A percentile compares a stretch with the other conserved stretches of the same genome.
phyloP scores from a whole-genome alignment of 2,329 filamentous ascomycete genomes.

The Alternaria brassicicola region DNA sequence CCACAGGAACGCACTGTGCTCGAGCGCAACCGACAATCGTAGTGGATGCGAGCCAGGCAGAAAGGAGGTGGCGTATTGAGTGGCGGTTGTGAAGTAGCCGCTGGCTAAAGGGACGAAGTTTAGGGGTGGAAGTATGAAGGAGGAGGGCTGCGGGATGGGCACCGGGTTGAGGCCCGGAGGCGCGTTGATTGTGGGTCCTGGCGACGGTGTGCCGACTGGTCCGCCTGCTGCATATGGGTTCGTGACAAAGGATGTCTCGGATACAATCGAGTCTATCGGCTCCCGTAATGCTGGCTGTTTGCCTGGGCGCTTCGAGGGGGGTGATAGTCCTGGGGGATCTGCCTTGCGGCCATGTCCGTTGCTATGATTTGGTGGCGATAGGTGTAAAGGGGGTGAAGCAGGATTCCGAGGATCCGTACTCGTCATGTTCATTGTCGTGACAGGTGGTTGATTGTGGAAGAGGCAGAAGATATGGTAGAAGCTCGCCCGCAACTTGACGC shows the following conservation, averaged over 20 bases:
- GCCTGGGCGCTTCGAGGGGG: conserved; percentile 41
- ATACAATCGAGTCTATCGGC: conserved; percentile 56
- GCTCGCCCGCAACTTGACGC: conserved; percentile 88
- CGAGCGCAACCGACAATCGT: conserved; percentile 85
- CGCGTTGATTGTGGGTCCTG: conserved; percentile 48
- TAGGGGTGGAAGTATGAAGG: conserved; percentile 78
- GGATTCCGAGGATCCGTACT: conserved; percentile 37
- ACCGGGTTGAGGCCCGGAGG: conserved; percentile 55
- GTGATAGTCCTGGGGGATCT: conserved; percentile 35
- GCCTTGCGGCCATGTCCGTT: conserved; percentile 35
- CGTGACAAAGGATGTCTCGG: conserved; percentile 58
- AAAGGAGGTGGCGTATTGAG: conserved; percentile 72
- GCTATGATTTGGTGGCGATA: conserved; percentile 26
- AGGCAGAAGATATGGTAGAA: conserved; percentile 97
- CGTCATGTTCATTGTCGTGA: conserved; percentile 54
- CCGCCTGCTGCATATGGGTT: conserved; percentile 54
- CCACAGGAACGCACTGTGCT: conserved; percentile 91
- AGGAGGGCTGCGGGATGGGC: conserved; percentile 57
- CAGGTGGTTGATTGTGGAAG: conserved; percentile 87
- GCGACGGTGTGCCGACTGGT: conserved; percentile 51
- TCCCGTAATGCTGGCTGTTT: conserved; percentile 54
- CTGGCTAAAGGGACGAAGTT: conserved; percentile 86
- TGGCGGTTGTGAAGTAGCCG: conserved; percentile 79
- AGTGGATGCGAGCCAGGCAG: conserved; percentile 90
- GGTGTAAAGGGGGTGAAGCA: conserved; percentile 31